Evolutionary conservation across 441 rosid species (phyloP).

Genomic region (Erysimum cheiri): DNA sequence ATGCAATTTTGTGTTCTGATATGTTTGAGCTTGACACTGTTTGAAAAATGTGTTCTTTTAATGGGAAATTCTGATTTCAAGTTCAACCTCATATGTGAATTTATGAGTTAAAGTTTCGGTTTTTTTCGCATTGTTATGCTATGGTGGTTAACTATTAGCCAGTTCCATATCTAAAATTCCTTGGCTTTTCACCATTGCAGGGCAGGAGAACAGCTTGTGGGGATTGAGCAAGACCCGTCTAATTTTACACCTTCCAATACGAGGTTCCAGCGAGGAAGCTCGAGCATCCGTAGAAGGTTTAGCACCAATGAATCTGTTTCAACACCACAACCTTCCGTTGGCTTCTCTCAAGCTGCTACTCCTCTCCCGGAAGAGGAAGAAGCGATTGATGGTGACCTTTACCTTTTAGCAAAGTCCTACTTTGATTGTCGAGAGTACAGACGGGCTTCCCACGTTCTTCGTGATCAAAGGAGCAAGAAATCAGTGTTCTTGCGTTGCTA

Average conservation of each 20-base stretch:
- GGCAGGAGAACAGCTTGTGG: slow-evolving; percentile 93
- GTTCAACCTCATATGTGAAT: slow-evolving; percentile 17
- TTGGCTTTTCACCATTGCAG: slow-evolving; percentile 46
- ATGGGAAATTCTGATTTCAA: slow-evolving; percentile 2
- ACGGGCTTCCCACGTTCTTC: slow-evolving; percentile 85
- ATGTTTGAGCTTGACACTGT: not conserved
- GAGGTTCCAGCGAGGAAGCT: slow-evolving; percentile 93
- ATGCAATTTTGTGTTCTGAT: not conserved
- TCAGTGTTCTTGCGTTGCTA: slow-evolving; percentile 83
- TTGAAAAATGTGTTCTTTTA: slow-evolving; percentile 10
- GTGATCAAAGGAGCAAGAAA: slow-evolving; percentile 77
- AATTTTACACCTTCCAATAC: slow-evolving; percentile 88
- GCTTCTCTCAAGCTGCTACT: slow-evolving; percentile 75
- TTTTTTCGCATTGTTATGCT: not conserved
- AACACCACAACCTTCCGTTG: slow-evolving; percentile 69
- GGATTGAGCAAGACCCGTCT: slow-evolving; percentile 84
- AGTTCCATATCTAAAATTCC: not conserved
- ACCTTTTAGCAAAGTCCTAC: slow-evolving; percentile 80
- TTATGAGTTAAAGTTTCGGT: not conserved
- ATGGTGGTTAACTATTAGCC: not conserved
- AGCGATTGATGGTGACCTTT: slow-evolving; percentile 67
- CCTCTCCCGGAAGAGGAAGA: slow-evolving; percentile 86
- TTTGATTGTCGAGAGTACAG: slow-evolving; percentile 84
- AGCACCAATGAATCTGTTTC: slow-evolving; percentile 73
- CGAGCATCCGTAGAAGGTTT: slow-evolving; percentile 83